Conservation (phyloP, 805 yeast genomes). For the Ogataea henricii region DNA sequence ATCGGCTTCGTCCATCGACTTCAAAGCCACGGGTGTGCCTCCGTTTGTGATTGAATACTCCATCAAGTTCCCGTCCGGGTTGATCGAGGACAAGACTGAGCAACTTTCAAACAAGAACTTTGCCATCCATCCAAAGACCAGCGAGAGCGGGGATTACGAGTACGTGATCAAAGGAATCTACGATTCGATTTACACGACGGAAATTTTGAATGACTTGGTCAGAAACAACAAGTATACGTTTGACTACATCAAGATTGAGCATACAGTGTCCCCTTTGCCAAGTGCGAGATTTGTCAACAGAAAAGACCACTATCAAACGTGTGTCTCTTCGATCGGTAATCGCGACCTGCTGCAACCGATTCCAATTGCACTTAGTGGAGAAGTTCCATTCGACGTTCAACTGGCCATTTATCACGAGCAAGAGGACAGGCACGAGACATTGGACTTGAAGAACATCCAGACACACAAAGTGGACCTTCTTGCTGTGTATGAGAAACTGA, state of each 20-base stretch:
- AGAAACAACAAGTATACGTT: conserved; percentile 25
- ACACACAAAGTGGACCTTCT: conserved; percentile 39
- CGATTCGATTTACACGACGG: conserved; percentile 61
- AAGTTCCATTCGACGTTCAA: conserved; percentile 60
- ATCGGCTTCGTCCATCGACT: conserved; percentile 24
- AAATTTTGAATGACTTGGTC: conserved; percentile 35
- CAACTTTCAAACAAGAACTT: conserved; percentile 49
- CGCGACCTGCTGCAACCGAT: conserved; percentile 47
- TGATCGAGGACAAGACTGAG: conserved; percentile 36
- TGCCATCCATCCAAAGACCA: conserved; percentile 42
- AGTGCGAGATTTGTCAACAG: conserved; percentile 37
- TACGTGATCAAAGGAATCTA: conserved; percentile 62
- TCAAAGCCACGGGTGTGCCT: conserved; percentile 57
- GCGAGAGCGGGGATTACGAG: conserved; percentile 57
- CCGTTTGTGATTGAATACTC: conserved; percentile 72
- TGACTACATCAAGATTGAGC: conserved; percentile 43
- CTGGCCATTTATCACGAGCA: conserved; percentile 62
- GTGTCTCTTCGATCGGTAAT: conserved; percentile 30
- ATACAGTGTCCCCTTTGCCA: conserved; percentile 66
- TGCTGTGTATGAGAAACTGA: conserved; percentile 51
- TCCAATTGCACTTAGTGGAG: conserved; percentile 56
- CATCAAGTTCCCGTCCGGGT: conserved; percentile 59
- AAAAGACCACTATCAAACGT: conserved; percentile 29
- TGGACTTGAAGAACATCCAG: conserved; percentile 47
- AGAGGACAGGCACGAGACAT: conserved; percentile 51